A percentile compares a stretch with the other conserved stretches of the same genome.
Conservation (phyloP, 1,284 basidiomycete species). For the Microbotryum scabiosae region DNA sequence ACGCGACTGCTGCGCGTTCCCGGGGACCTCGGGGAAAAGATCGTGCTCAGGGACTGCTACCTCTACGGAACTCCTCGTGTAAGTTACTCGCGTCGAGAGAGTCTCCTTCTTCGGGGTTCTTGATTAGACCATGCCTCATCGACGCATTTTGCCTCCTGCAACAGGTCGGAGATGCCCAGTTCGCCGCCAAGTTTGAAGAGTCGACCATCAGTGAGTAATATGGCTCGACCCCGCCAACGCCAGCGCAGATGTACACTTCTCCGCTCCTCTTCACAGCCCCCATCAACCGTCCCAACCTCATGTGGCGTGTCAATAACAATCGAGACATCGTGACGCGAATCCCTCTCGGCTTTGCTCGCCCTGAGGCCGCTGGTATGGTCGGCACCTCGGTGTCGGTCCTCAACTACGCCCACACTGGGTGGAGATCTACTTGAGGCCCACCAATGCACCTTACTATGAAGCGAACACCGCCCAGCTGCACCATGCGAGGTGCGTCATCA, state of each 20-base stretch:
- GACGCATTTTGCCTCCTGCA: background rate
- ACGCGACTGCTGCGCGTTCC: constrained; percentile 19
- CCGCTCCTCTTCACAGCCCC: background rate
- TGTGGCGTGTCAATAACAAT: constrained; percentile 23
- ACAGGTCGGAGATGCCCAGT: background rate
- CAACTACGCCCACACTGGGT: constrained; percentile 19
- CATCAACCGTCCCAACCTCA: constrained; percentile 17
- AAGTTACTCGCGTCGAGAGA: constrained; percentile 1
- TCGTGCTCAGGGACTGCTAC: constrained; percentile 20
- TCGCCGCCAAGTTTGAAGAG: background rate
- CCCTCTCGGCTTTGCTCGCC: constrained; percentile 16
- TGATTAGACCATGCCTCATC: background rate
- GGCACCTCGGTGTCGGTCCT: constrained; percentile 4
- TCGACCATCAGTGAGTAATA: too few species aligned
- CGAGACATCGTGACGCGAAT: constrained; percentile 19
- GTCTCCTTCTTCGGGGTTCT: background rate
- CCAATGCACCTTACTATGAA: background rate
- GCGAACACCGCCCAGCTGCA: too few species aligned
- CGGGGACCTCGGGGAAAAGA: constrained; percentile 16
- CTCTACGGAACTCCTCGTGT: constrained; percentile 19
- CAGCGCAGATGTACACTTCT: too few species aligned
- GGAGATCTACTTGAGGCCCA: constrained; percentile 8
- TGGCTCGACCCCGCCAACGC: too few species aligned
- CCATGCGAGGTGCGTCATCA: too few species aligned
- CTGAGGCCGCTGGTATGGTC: constrained; percentile 1